Percentiles rank a stretch among this genome's conserved stretches.
These are phyloP conservation scores for Sarocladium kiliense DNA, from an alignment of 2,329 filamentous ascomycete genomes.

Conservation along the genomic window DNA sequence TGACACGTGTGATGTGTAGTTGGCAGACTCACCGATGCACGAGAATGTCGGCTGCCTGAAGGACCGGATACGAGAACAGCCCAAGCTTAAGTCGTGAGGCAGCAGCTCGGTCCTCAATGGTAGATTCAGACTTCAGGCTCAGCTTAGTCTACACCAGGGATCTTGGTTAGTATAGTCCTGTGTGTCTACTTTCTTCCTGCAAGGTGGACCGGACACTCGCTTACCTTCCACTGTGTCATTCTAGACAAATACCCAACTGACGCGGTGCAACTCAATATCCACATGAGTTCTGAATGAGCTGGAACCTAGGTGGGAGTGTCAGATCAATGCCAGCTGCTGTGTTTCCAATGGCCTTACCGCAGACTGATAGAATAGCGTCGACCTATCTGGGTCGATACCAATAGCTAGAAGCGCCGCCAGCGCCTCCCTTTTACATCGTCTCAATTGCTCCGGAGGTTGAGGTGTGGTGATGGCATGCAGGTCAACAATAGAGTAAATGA, in stretches of 20 bases:
- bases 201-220: too few relatives aligned
- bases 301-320: slow-evolving; percentile 46
- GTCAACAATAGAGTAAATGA: slow-evolving; percentile 87
- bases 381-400: slow-evolving; percentile 73
- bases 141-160: slow-evolving; percentile 60
- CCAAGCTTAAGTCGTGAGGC: slow-evolving; percentile 71
- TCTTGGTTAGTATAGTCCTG: neutral
- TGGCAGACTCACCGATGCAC: slow-evolving; percentile 67
- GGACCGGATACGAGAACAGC: slow-evolving; percentile 90
- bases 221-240: slow-evolving; percentile 99
- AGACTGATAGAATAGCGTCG: slow-evolving; percentile 78
- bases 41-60: slow-evolving; percentile 91
- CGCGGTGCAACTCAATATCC: slow-evolving; percentile 89
- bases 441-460: slow-evolving; percentile 58
- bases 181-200: neutral
- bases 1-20: slow-evolving; percentile 10
- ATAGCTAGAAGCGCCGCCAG: slow-evolving; percentile 78
- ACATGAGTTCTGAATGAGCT: slow-evolving; percentile 88
- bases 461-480: slow-evolving; percentile 85
- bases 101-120: slow-evolving; percentile 51
- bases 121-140: slow-evolving; percentile 53
- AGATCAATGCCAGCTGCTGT: neutral
- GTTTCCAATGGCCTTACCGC: slow-evolving; percentile 41
- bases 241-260: slow-evolving; percentile 89
- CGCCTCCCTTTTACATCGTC: slow-evolving; percentile 63